phyloP scores from a whole-genome alignment of 2,329 filamentous ascomycete genomes.

The Conoideocrella luteorostrata region DNA sequence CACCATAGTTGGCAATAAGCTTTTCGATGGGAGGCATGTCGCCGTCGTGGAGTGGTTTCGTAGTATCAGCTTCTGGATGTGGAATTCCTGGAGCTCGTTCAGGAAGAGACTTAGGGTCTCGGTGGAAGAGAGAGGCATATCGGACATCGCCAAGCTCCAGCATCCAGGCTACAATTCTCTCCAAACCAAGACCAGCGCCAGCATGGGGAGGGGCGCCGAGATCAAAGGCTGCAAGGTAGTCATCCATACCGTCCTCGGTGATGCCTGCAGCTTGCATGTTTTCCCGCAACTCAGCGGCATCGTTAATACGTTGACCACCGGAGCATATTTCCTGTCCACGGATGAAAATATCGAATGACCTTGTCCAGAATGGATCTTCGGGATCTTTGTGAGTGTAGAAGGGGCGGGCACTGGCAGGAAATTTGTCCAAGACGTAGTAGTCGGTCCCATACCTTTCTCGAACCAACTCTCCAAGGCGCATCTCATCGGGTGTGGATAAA shows the following conservation, averaged over 20 bases:
- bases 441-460: conserved; percentile 84
- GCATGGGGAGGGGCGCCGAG: conserved; percentile 85
- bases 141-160: conserved; percentile 84
- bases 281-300: conserved; percentile 64
- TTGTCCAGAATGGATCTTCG: conserved; percentile 66
- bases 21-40: conserved; percentile 72
- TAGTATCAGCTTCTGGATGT: conserved; percentile 81
- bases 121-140: conserved; percentile 78
- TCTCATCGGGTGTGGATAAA: conserved; percentile 78
- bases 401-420: conserved; percentile 74
- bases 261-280: conserved; percentile 74
- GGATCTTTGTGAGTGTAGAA: conserved; percentile 89
- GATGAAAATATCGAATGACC: conserved; percentile 93
- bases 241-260: conserved; percentile 75
- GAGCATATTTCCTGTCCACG: conserved; percentile 89
- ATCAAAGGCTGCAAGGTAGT: conserved; percentile 84
- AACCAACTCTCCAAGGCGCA: conserved; percentile 74
- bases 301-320: conserved; percentile 88
- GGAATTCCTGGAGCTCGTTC: conserved; percentile 60
- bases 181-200: conserved; percentile 82
- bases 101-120: conserved; percentile 83
- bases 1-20: conserved; percentile 90
- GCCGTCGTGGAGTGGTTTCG: conserved; percentile 36
- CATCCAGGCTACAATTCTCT: conserved; percentile 81
- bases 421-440: conserved; percentile 93